Conservation (phyloP, 129 eudicot genomes). For the Tanacetum coccineum region DNA sequence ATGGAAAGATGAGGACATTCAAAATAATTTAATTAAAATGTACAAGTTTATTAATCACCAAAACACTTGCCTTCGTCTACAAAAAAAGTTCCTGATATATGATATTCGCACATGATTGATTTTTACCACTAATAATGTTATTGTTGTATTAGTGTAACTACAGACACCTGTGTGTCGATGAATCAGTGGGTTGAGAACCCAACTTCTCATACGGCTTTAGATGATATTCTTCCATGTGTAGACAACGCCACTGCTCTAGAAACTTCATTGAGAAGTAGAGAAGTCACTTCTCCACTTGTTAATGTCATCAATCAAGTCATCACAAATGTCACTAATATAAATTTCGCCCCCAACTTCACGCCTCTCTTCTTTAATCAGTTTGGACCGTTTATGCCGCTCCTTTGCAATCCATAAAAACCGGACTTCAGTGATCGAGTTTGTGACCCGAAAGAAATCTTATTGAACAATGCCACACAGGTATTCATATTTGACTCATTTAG, state of each 20-base stretch:
- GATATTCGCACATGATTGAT: not conserved
- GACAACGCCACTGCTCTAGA: constrained; percentile 90
- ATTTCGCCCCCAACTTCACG: constrained; percentile 53
- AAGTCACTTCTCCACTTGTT: constrained; percentile 79
- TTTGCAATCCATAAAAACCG: constrained; percentile 71
- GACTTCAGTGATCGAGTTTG: constrained; percentile 63
- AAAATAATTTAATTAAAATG: no score
- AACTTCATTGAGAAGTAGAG: constrained; percentile 64
- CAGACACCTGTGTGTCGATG: constrained; percentile 91
- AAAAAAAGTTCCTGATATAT: no score
- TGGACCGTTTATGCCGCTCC: constrained; percentile 70
- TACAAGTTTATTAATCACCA: no score
- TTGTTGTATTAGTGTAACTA: constrained; percentile 52
- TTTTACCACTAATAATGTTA: constrained; percentile 10
- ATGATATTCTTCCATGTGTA: constrained; percentile 89
- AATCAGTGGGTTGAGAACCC: constrained; percentile 83
- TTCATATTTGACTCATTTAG: not conserved
- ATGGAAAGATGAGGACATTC: no score
- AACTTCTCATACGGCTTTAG: constrained; percentile 86
- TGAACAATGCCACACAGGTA: constrained; percentile 92
- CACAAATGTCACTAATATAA: constrained; percentile 64
- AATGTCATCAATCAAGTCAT: constrained; percentile 70
- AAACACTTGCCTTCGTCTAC: no score
- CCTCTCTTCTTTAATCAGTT: constrained; percentile 87
- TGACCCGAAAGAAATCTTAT: constrained; percentile 56